A percentile compares a stretch with the other conserved stretches of the same genome.
These are phyloP conservation scores for Trametes cinnabarina DNA, from an alignment of 768 basidiomycete species.

Conservation along the genomic window DNA sequence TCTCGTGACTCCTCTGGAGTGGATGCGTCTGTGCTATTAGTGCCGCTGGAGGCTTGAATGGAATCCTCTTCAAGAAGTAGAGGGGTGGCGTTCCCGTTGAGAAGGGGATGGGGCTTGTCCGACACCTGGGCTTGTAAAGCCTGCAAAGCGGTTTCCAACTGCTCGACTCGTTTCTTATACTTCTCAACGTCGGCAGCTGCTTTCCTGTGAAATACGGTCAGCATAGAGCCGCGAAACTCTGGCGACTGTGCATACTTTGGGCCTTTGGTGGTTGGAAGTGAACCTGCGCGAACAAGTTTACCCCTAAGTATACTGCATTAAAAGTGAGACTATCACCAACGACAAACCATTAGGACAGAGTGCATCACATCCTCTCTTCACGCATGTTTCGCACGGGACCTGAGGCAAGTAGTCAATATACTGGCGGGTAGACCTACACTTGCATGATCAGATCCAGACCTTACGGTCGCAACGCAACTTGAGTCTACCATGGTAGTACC, in stretches of 20 bases:
- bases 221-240: neutral
- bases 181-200: constrained; percentile 71
- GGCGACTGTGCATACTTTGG: constrained; percentile 41
- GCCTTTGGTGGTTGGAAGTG: constrained; percentile 58
- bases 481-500: too few species aligned
- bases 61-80: neutral
- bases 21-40: neutral
- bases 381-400: constrained; percentile 80
- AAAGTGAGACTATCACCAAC: neutral
- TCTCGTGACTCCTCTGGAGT: neutral
- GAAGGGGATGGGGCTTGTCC: constrained; percentile 48
- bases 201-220: constrained; percentile 28
- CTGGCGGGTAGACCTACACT: neutral
- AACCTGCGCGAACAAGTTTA: constrained; percentile 35
- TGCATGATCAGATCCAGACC: constrained; percentile 11
- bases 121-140: constrained; percentile 46
- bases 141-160: constrained; percentile 59
- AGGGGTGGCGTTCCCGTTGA: constrained; percentile 25
- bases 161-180: constrained; percentile 63
- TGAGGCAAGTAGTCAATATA: constrained; percentile 25
- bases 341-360: constrained; percentile 70
- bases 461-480: constrained; percentile 36
- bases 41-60: neutral
- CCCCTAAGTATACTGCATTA: neutral
- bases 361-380: constrained; percentile 69